Conservation (phyloP, 2,329 filamentous ascomycete genomes). For the Macroventuria anomochaeta region DNA sequence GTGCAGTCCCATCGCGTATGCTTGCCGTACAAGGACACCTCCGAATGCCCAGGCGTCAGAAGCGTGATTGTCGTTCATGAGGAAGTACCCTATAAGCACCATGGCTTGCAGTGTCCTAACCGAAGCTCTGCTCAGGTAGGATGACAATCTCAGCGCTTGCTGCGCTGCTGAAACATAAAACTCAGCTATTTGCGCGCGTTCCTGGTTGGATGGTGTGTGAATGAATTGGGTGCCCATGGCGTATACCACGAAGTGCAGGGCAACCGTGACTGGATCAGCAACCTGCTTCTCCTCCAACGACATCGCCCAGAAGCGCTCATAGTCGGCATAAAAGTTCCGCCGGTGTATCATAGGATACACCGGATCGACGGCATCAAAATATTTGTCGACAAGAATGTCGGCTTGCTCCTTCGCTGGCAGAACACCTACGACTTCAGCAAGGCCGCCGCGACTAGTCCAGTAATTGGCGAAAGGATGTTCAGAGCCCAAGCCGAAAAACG, state of each 20-base stretch:
- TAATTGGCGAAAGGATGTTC: constrained; percentile 84
- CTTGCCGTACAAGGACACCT: constrained; percentile 76
- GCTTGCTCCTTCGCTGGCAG: constrained; percentile 78
- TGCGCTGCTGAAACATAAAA: constrained; percentile 83
- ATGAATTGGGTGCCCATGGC: constrained; percentile 82
- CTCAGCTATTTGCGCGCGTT: constrained; percentile 77
- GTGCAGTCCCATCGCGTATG: constrained; percentile 82
- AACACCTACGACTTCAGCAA: constrained; percentile 76
- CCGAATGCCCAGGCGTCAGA: constrained; percentile 85
- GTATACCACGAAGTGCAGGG: constrained; percentile 77
- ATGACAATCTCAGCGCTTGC: constrained; percentile 76
- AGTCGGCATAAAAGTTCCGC: constrained; percentile 77
- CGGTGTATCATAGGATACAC: constrained; percentile 82
- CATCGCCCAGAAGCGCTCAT: constrained; percentile 77
- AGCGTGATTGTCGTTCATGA: constrained; percentile 86
- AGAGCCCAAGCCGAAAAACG: constrained; percentile 80
- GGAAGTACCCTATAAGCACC: constrained; percentile 81
- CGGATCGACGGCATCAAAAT: constrained; percentile 71
- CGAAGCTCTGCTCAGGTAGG: constrained; percentile 77
- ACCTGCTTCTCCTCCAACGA: constrained; percentile 62
- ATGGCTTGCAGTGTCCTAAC: constrained; percentile 78
- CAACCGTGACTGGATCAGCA: constrained; percentile 72
- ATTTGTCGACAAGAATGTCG: constrained; percentile 67
- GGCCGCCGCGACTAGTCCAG: constrained; percentile 79
- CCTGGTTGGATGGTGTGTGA: constrained; percentile 60